Conservation (phyloP, 1,139 yeast species). For the Hyphopichia pseudoburtonii region DNA sequence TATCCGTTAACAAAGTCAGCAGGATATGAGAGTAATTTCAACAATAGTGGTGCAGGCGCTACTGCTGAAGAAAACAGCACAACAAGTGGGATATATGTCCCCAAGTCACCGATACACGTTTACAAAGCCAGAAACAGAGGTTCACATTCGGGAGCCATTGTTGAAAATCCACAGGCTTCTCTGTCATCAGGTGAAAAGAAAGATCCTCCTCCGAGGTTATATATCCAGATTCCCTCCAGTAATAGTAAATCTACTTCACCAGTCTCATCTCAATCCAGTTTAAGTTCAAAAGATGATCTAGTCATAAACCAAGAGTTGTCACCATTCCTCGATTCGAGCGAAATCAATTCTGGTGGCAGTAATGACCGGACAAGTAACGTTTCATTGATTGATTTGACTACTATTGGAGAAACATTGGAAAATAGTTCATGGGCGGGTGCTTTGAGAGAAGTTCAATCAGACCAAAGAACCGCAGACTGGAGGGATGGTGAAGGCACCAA, state of each 20-base stretch:
- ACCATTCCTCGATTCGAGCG: constrained; percentile 8
- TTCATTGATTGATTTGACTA: constrained; percentile 22
- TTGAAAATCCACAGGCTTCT: background rate
- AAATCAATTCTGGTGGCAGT: constrained; percentile 1
- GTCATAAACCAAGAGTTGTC: constrained; percentile 4
- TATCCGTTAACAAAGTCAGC: constrained; percentile 9
- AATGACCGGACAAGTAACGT: constrained; percentile 11
- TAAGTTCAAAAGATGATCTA: constrained; percentile 8
- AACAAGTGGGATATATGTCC: constrained; percentile 29
- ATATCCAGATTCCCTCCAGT: constrained; percentile 17
- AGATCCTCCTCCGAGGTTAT: constrained; percentile 16
- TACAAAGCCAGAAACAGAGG: constrained; percentile 16
- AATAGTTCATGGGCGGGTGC: constrained; percentile 31
- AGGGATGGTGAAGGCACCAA: background rate
- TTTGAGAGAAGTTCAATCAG: constrained; percentile 18
- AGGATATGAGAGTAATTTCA: background rate
- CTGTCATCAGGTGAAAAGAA: background rate
- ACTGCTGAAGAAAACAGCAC: constrained; percentile 10
- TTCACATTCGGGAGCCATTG: background rate
- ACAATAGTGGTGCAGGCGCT: constrained; percentile 1
- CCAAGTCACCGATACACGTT: constrained; percentile 30
- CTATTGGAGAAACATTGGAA: constrained; percentile 25
- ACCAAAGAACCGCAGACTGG: constrained; percentile 5
- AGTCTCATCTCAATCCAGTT: constrained; percentile 2
- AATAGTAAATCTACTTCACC: constrained; percentile 1